Conservation (phyloP, 805 yeast species). For the Trichomonascus vanleenenianus region DNA sequence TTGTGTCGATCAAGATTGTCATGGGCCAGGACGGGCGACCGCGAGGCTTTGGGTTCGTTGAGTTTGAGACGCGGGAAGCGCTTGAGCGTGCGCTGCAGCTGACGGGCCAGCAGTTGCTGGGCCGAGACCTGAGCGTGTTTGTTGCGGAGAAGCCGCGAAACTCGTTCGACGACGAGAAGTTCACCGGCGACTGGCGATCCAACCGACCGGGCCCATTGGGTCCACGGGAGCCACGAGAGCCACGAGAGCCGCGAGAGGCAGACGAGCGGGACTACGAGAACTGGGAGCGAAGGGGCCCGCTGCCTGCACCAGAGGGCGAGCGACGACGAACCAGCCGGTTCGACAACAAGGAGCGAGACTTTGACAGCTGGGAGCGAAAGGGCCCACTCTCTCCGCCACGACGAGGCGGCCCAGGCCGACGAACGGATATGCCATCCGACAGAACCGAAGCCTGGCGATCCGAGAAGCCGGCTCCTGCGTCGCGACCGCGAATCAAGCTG, state of each 20-base stretch:
- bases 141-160: constrained; percentile 58
- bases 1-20: constrained; percentile 59
- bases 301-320: constrained; percentile 38
- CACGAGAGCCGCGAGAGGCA: constrained; percentile 21
- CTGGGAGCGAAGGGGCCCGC: constrained; percentile 36
- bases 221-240: constrained; percentile 30
- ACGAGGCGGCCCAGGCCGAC: constrained; percentile 41
- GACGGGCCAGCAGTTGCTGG: constrained; percentile 62
- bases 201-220: constrained; percentile 14
- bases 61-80: constrained; percentile 74
- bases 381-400: constrained; percentile 24
- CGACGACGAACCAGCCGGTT: constrained; percentile 21
- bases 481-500: constrained; percentile 33
- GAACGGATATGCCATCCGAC: constrained; percentile 13
- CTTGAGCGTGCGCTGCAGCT: constrained; percentile 66
- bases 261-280: constrained; percentile 22
- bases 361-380: constrained; percentile 27
- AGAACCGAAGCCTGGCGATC: constrained; percentile 27
- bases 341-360: constrained; percentile 43
- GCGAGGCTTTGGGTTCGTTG: constrained; percentile 86
- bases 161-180: constrained; percentile 32
- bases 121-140: constrained; percentile 60
- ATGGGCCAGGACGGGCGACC: constrained; percentile 58
- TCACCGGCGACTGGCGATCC: constrained; percentile 29
- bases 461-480: constrained; percentile 17